Conservation (phyloP, 768 basidiomycete species). For the Boletus eberwhitei region DNA sequence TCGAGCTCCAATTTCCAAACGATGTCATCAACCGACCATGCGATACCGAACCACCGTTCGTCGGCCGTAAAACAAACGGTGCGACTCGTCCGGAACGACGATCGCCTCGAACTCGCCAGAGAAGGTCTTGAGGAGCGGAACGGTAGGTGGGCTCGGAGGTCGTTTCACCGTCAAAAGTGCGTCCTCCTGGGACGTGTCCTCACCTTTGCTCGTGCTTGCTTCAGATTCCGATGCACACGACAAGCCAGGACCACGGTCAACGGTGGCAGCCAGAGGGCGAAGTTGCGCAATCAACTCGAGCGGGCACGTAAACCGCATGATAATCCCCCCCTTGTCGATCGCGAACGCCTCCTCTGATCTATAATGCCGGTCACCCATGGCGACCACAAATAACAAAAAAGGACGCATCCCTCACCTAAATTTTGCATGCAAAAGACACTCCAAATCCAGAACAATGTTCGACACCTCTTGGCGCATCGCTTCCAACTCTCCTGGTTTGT, state of each 20-base stretch:
- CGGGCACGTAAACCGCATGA: conserved; percentile 24
- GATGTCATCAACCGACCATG: conserved; percentile 34
- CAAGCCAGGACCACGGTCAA: not conserved
- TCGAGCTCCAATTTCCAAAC: not conserved
- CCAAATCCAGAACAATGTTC: conserved; percentile 14
- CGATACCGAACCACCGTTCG: conserved; percentile 52
- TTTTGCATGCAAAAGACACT: conserved; percentile 3
- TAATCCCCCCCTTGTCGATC: conserved; percentile 20
- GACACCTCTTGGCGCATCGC: conserved; percentile 20
- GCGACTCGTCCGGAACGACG: conserved; percentile 51
- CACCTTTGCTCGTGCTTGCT: not conserved
- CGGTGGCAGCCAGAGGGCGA: not conserved
- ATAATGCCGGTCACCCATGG: not conserved
- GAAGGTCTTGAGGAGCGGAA: conserved; percentile 38
- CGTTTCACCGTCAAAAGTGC: no score
- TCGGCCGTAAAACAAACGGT: conserved; percentile 51
- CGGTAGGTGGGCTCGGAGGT: not conserved
- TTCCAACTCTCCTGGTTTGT: not conserved
- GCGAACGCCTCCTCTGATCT: conserved; percentile 20
- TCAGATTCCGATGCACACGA: not conserved
- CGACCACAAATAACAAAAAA: not conserved
- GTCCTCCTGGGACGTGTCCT: not conserved
- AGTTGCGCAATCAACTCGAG: conserved; percentile 22
- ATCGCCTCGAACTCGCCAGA: conserved; percentile 56
- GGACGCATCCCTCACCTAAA: conserved; percentile 19